Conservation (phyloP, 148 eudicot genomes). For the Camellia sinensis region DNA sequence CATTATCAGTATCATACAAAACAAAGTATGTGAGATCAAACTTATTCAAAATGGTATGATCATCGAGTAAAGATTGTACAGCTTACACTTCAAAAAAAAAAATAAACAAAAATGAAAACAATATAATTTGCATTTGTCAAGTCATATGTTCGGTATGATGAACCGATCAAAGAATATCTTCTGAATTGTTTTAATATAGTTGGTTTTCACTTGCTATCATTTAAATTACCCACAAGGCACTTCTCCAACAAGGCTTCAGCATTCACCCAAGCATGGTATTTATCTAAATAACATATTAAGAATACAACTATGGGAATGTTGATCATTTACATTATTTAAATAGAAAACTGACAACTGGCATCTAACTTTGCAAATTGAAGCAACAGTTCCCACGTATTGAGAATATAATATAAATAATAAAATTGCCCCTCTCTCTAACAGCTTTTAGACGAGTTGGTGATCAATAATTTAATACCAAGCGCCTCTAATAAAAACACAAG, state of each 20-base stretch:
- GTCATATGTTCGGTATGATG: conserved; percentile 2
- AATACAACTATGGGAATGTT: conserved; percentile 12
- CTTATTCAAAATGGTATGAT: not conserved
- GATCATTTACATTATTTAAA: not conserved
- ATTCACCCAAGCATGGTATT: conserved; percentile 98
- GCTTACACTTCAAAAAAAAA: not conserved
- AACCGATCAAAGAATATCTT: conserved; percentile 15
- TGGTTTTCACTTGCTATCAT: conserved; percentile 31
- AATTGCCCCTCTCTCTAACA: no score
- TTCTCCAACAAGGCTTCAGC: conserved; percentile 84
- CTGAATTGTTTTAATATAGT: not conserved
- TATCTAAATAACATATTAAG: conserved; percentile 58
- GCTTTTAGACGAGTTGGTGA: no score
- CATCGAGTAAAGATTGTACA: not conserved
- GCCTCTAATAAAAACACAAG: not conserved
- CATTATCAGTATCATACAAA: not conserved
- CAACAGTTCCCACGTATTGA: no score
- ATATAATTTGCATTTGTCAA: not conserved
- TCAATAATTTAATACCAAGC: not conserved
- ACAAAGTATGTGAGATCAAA: not conserved
- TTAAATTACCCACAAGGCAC: conserved; percentile 84
- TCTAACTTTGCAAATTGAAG: not conserved
- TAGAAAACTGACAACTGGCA: not conserved
- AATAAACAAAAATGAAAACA: no score
- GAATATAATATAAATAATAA: no score